These are phyloP conservation scores for Cyberlindnera nakhonratchasimensis DNA, from an alignment of 805 yeast genomes.

Conservation along the genomic window DNA sequence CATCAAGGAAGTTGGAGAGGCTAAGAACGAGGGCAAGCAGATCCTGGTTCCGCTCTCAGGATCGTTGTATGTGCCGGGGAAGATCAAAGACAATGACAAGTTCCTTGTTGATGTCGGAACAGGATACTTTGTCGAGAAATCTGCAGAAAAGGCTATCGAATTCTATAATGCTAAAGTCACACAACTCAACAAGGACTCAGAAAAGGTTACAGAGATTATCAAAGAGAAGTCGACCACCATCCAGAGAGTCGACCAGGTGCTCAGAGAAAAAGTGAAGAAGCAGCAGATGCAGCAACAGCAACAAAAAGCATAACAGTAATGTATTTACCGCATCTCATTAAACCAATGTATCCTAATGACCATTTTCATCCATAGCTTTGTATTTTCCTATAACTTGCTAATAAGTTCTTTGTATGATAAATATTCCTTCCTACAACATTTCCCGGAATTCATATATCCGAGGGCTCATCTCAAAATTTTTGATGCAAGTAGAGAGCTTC, in stretches of 20 bases:
- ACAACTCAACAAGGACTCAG: slow-evolving; percentile 69
- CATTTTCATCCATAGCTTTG: no score
- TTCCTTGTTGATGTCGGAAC: slow-evolving; percentile 95
- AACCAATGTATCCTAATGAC: background rate
- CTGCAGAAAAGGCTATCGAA: slow-evolving; percentile 55
- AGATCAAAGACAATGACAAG: slow-evolving; percentile 55
- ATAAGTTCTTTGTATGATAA: no score
- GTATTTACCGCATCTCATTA: background rate
- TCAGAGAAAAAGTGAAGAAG: slow-evolving; percentile 48
- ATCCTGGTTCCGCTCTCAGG: slow-evolving; percentile 85
- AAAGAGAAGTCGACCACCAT: slow-evolving; percentile 67
- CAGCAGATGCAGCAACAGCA: slow-evolving; percentile 13
- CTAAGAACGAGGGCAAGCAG: slow-evolving; percentile 43
- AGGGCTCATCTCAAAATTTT: slow-evolving; percentile 12
- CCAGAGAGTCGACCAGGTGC: slow-evolving; percentile 55
- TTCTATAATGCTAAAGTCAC: slow-evolving; percentile 73
- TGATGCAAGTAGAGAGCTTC: background rate
- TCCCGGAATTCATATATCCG: background rate
- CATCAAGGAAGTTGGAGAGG: slow-evolving; percentile 49
- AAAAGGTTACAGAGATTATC: slow-evolving; percentile 70
- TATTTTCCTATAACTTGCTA: no score
- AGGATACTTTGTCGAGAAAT: slow-evolving; percentile 88
- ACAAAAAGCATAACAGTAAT: slow-evolving; percentile 5
- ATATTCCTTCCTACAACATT: no score
- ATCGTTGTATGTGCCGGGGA: slow-evolving; percentile 88